A percentile compares a stretch with the other conserved stretches of the same genome.
Evolutionary conservation across 495 filamentous ascomycete genomes (phyloP).

Genomic region (Tuber umbilicatum): DNA sequence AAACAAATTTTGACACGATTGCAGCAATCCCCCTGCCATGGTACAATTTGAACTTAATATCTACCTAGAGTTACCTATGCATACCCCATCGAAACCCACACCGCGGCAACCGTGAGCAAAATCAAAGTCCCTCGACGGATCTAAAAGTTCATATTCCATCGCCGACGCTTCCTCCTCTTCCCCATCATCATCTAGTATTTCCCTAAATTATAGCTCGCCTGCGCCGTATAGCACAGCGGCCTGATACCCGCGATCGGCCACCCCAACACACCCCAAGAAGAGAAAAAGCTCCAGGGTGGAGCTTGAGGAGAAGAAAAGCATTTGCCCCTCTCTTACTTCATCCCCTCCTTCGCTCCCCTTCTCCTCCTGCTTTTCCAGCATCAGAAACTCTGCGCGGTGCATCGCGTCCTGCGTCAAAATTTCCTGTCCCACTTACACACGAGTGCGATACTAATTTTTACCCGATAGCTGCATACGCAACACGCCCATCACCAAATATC

Average conservation of each 20-base stretch:
- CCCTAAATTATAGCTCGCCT: background rate
- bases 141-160: background rate
- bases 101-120: background rate
- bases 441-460: background rate
- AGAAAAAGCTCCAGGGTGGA: background rate
- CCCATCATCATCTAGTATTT: background rate
- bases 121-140: background rate
- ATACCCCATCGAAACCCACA: background rate
- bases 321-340: background rate
- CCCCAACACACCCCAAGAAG: background rate
- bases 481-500: background rate
- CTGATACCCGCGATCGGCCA: background rate
- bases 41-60: no score
- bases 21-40: no score
- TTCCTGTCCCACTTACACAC: background rate
- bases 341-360: background rate
- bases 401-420: background rate
- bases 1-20: no score
- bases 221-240: background rate
- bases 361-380: background rate
- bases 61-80: background rate
- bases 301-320: background rate
- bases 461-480: background rate
- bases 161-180: background rate
- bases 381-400: background rate